Evolutionary conservation across 1,139 yeast genomes (phyloP), one percentile per base, ranked within the genome.

Genomic region (Neolecta irregularis): DNA sequence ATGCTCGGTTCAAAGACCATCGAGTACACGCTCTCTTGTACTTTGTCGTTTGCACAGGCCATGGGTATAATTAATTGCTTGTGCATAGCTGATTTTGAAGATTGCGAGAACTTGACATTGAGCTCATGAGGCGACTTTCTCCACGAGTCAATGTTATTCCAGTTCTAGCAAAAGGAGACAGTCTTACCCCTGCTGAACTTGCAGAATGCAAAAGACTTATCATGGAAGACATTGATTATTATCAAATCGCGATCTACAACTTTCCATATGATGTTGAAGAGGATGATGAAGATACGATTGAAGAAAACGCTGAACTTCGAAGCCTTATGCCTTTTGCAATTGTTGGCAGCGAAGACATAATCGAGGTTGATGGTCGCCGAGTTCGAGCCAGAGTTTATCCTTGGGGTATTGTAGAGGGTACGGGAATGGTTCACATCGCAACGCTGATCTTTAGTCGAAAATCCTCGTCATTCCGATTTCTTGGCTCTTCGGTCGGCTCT

Each of bases 361-460:
- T 59, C 38, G 83, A 75, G 47, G 56, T 66, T 9, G 64, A 72
- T 16, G 88, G 85, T 7, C 63, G 66, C 42, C 54, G 64, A 33
- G 67, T 77, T 31, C 71, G 85, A 44, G 94, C 81, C 5, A 70
- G 98, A 54, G 69, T 73, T 54, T 88, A 85, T 53, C 94, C 95
- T 13, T 88, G 98, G 96, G 96, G 96, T 1, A 57, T 72, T 37
- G 74, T 88, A 34, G 92, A 85, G 21, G 39, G 38, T 9, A 21
- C 24, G 20, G n/a, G 17, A 5, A 8, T 8, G 20, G 17, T 24
- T 21, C n/a, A 6, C 4, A 19, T 2, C 16, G 24, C 18, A 9
- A 9, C 13, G 19, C 18, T 25, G 18, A 9, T 50, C 46, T 6
- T 34, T 39, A 33, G 80, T 85, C 34, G 85, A 80, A 50, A 91